Base-by-base conservation (phyloP, 192 early-diverging fungal genomes). In the Backusella sp. region DNA sequence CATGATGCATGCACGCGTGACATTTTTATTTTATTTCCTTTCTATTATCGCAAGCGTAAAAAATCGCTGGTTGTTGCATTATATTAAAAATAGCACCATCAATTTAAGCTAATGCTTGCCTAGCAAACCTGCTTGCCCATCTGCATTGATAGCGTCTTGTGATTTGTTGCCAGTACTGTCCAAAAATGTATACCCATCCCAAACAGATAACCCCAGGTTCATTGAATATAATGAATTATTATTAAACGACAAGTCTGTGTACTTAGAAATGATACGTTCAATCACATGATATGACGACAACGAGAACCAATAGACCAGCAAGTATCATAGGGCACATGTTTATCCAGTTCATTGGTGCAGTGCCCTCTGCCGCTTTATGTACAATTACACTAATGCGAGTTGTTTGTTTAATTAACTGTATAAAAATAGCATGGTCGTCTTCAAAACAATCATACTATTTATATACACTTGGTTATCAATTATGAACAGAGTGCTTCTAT, bases 391-490 rank as follows among this genome's bases (percentile, higher is more conserved):
- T 86, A 62, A 62, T 28, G 56, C 9, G 11, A 62, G 56, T 62
- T 62, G 21, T 62, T 62, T 62, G 26, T 28, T 28, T 62, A 62
- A 62, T 62, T 62, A 28, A 62, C 56, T 26, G 12, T 62, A 28
- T 28, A 21, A 62, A 62, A 62, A 62, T 62, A 62, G 7, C 9
- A 12, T 28, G 26, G 23, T 62, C 4, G 26, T 14, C 56, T 62
- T 62, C 12, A 62, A 14, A 62, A 9, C 26, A 62, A 62, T 23
- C 23, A 1, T 28, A 28, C 56, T 28, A 82, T 85, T 82, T 79
- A 88, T 85, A 59, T 84, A 86, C 72, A 79, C 73, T 70, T 88
- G 89, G 35, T 76, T 85, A 32, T 87, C 89, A 81, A 84, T 74
- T 86, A 62, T 62, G 3, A 21, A 23, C 26, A 28, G 11, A 26